These are phyloP conservation scores for Solanum phureja DNA, from an alignment of 257 asterid species.

Conservation along the genomic window DNA sequence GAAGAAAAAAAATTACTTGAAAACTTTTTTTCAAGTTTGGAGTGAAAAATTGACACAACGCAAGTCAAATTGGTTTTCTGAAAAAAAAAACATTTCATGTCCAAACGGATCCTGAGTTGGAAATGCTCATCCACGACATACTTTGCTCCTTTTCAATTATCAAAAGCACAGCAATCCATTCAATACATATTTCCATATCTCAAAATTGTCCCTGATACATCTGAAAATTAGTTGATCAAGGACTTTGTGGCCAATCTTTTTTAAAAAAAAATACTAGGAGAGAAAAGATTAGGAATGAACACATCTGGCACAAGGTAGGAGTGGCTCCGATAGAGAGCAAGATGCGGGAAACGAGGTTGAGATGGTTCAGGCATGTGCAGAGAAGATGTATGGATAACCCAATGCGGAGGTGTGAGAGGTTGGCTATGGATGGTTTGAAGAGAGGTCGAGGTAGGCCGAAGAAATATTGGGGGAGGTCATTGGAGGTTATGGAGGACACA, in stretches of 20 bases:
- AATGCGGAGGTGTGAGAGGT: not conserved
- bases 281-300: not conserved
- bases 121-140: not conserved
- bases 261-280: not conserved
- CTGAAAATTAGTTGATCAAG: not conserved
- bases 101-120: not conserved
- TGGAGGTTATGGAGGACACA: not conserved
- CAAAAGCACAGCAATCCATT: not conserved
- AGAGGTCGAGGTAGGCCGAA: not conserved
- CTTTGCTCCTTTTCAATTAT: not conserved
- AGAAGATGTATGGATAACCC: not conserved
- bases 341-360: not conserved
- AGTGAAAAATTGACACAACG: not conserved
- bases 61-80: not conserved
- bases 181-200: not conserved
- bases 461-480: not conserved
- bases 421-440: not conserved
- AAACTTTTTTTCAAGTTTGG: not conserved
- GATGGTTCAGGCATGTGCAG: not conserved
- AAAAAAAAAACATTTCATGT: not conserved
- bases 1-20: not conserved
- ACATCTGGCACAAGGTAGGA: not conserved
- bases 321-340: not conserved
- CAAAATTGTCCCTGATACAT: not conserved
- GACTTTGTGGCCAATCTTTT: not conserved